Evolutionary conservation across 768 basidiomycete species (phyloP).

Genomic region (Aureoboletus auriporus): DNA sequence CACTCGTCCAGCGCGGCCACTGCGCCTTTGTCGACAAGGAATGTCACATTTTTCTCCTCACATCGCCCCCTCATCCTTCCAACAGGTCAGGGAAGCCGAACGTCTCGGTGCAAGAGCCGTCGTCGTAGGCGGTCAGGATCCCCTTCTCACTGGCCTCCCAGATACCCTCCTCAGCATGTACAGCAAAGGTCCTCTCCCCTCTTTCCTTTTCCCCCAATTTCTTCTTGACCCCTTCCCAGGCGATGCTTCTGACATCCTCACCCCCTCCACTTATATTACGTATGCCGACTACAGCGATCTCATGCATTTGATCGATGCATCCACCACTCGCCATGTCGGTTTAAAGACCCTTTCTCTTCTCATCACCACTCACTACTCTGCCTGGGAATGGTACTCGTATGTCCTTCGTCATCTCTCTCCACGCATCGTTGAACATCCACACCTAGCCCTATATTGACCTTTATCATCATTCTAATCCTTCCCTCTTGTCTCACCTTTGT

Average conservation of each 20-base stretch:
- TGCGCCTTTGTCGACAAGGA: conserved; percentile 93
- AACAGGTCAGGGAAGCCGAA: conserved; percentile 54
- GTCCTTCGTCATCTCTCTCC: conserved; percentile 18
- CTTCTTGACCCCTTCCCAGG: conserved; percentile 38
- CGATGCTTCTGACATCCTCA: conserved; percentile 80
- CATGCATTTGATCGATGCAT: conserved; percentile 60
- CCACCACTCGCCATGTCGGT: conserved; percentile 78
- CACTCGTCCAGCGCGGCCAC: conserved; percentile 81
- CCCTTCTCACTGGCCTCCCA: conserved; percentile 59
- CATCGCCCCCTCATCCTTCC: neutral
- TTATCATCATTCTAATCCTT: conserved; percentile 82
- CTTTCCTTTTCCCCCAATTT: conserved; percentile 17
- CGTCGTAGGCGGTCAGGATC: conserved; percentile 85
- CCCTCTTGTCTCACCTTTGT: conserved; percentile 87
- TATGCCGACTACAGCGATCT: conserved; percentile 76
- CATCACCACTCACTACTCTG: conserved; percentile 74
- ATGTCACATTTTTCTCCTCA: conserved; percentile 30
- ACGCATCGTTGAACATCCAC: conserved; percentile 5
- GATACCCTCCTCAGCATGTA: conserved; percentile 89
- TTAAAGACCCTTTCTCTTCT: conserved; percentile 70
- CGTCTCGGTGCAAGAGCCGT: conserved; percentile 78
- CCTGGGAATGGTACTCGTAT: conserved; percentile 93
- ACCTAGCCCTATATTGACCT: conserved; percentile 75
- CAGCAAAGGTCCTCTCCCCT: conserved; percentile 68
- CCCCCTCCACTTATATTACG: conserved; percentile 85